phyloP scores from a whole-genome alignment of 192 early-diverging fungal genomes.

The Podila horticola region DNA sequence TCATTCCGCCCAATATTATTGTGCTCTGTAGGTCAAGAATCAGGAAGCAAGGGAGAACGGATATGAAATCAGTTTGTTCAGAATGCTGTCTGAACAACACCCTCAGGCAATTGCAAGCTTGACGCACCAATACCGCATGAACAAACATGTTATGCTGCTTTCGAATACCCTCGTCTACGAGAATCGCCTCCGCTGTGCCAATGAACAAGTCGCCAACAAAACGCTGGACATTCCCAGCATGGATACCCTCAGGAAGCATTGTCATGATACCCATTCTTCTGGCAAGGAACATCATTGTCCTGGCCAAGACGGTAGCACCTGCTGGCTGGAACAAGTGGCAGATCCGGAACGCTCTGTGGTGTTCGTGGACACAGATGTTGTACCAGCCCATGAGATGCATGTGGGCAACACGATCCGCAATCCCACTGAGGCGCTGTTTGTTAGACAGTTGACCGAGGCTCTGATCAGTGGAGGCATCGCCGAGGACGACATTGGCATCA shows the following conservation, averaged over 20 bases:
- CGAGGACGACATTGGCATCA: conserved; percentile 76
- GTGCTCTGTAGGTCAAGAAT: conserved; percentile 61
- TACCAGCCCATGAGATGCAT: conserved; percentile 71
- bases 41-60: conserved; percentile 63
- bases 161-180: conserved; percentile 88
- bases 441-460: conserved; percentile 61
- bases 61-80: conserved; percentile 79
- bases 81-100: conserved; percentile 80
- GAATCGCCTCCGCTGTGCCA: conserved; percentile 80
- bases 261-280: conserved; percentile 14
- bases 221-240: conserved; percentile 56
- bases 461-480: conserved; percentile 73
- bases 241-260: conserved; percentile 21
- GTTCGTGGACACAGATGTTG: conserved; percentile 83
- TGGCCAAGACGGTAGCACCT: conserved; percentile 14
- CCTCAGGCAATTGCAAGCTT: conserved; percentile 80
- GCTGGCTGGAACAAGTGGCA: conserved; percentile 75
- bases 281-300: not conserved
- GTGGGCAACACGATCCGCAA: conserved; percentile 72
- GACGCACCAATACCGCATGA: conserved; percentile 94
- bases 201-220: conserved; percentile 66
- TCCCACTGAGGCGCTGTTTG: conserved; percentile 71
- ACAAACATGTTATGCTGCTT: conserved; percentile 86
- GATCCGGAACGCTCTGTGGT: conserved; percentile 75
- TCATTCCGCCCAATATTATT: not conserved